phyloP scores from a whole-genome alignment of 176 grass and related monocot genomes.

The Panicum miliaceum region DNA sequence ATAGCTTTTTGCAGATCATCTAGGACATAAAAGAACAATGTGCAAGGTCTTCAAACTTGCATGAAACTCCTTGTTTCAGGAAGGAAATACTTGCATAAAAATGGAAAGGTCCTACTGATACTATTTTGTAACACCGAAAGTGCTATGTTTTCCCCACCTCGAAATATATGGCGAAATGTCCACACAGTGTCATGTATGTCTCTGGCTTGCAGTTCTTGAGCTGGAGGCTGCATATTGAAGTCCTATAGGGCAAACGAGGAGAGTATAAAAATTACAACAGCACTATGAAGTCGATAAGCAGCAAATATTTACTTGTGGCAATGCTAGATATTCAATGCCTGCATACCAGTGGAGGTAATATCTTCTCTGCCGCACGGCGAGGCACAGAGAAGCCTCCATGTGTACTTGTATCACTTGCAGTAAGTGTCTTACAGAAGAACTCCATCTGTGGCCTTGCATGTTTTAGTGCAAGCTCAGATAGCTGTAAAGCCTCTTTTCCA shows the following conservation, averaged over 20 bases:
- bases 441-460: constrained; percentile 85
- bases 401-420: constrained; percentile 97
- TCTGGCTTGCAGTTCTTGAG: constrained; percentile 90
- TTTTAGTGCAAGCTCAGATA: constrained; percentile 91
- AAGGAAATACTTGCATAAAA: not conserved
- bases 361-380: constrained; percentile 95
- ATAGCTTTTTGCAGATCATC: not conserved
- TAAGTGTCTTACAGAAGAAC: constrained; percentile 98
- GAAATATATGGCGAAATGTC: constrained; percentile 99
- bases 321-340: constrained; percentile 16
- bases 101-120: not conserved
- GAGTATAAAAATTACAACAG: not conserved
- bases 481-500: constrained; percentile 88
- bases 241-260: constrained; percentile 52
- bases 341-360: constrained; percentile 90
- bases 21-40: not conserved
- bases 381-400: constrained; percentile 99
- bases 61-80: not conserved
- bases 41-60: constrained; percentile 11
- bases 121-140: not conserved
- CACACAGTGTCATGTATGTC: constrained; percentile 94
- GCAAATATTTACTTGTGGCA: not conserved
- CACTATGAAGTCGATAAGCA: not conserved
- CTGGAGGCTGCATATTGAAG: constrained; percentile 93
- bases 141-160: constrained; percentile 53